Percentiles rank a stretch among this genome's conserved stretches.
These are phyloP conservation scores for Clitoria ternatea DNA, from an alignment of 306 rosid species.

Conservation along the genomic window DNA sequence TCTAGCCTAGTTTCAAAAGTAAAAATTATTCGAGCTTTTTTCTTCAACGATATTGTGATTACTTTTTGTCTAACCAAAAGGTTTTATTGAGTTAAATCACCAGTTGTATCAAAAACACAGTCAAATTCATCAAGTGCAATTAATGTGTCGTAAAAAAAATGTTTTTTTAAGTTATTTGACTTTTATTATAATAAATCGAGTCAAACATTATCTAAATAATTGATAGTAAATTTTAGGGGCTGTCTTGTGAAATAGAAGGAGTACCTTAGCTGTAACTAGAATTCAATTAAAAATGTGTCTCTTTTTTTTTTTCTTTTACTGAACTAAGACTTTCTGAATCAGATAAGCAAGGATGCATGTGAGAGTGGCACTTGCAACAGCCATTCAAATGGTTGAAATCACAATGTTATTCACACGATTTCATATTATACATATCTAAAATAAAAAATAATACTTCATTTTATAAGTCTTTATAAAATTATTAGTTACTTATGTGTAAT, in stretches of 20 bases:
- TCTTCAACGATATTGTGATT: background rate
- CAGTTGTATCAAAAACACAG: too few species aligned
- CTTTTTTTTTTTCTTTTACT: background rate
- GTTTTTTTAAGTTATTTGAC: too few species aligned
- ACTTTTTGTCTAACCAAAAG: background rate
- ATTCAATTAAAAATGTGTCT: background rate
- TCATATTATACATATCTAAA: too few species aligned
- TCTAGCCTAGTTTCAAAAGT: conserved; percentile 7
- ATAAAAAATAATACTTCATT: too few species aligned
- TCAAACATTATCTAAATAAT: too few species aligned
- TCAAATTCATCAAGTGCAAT: too few species aligned
- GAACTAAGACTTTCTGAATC: conserved; percentile 14
- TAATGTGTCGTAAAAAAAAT: too few species aligned
- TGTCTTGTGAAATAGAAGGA: background rate
- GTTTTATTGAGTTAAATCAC: background rate
- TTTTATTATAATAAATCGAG: too few species aligned
- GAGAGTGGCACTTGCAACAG: background rate
- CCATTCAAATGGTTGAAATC: conserved; percentile 14
- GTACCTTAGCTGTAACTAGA: background rate
- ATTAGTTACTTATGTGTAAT: too few species aligned
- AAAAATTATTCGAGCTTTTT: background rate
- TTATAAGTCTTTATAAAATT: too few species aligned
- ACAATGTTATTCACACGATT: too few species aligned
- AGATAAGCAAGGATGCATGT: conserved; percentile 14
- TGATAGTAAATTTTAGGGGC: background rate